Evolutionary conservation across 192 early-diverging fungal species (phyloP).

Genomic region (Coemansia sp.): DNA sequence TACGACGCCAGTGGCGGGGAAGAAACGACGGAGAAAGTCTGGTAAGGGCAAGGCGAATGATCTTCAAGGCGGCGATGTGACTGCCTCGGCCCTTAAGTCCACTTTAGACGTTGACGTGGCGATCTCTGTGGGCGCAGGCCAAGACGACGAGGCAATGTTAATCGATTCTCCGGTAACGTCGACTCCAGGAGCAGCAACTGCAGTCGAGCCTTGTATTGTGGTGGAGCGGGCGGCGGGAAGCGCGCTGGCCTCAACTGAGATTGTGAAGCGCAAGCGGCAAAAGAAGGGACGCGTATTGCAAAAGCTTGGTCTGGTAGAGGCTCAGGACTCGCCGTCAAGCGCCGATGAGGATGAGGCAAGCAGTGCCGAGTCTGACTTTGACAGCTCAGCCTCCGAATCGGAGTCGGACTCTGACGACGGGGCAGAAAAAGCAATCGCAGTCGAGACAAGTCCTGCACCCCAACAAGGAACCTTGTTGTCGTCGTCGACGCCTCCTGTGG

Average conservation of each 20-base stretch:
- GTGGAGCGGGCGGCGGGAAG: conserved; percentile 35
- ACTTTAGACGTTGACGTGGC: not conserved
- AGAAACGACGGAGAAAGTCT: conserved; percentile 16
- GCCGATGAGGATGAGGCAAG: conserved; percentile 10
- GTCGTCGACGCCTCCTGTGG: not conserved
- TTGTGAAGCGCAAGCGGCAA: conserved; percentile 56
- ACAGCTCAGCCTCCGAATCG: conserved; percentile 67
- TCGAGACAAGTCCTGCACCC: conserved; percentile 20
- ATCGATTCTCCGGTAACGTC: not conserved
- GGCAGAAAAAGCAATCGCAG: not conserved
- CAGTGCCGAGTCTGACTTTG: conserved; percentile 60
- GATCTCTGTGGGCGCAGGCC: not conserved
- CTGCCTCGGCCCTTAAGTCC: not conserved
- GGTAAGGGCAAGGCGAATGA: conserved; percentile 1
- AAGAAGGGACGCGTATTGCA: conserved; percentile 53
- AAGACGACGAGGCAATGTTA: not conserved
- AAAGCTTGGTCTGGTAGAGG: conserved; percentile 32
- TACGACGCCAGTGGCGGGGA: not conserved
- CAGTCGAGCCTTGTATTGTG: not conserved
- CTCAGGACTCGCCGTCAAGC: conserved; percentile 4
- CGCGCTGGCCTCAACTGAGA: conserved; percentile 28
- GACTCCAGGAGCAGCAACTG: not conserved
- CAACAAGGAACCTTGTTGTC: not conserved
- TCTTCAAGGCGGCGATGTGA: not conserved
- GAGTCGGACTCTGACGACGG: conserved; percentile 26